These are phyloP conservation scores for Spathaspora sp. DNA, from an alignment of 805 yeast genomes.

Conservation along the genomic window DNA sequence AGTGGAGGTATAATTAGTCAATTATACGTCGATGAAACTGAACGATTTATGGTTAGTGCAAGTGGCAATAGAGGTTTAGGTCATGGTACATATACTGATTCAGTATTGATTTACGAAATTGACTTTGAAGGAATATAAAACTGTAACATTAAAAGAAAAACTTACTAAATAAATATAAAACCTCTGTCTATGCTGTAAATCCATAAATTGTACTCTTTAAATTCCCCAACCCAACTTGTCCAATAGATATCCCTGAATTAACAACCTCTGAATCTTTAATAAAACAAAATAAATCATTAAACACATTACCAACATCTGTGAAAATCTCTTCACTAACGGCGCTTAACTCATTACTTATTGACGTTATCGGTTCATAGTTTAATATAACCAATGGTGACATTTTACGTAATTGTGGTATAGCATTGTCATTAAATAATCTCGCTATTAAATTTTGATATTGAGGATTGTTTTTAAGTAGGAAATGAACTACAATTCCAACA, in stretches of 20 bases:
- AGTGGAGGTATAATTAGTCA: conserved; percentile 87
- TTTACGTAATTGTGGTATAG: conserved; percentile 2
- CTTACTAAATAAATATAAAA: neutral
- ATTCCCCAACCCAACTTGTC: conserved; percentile 34
- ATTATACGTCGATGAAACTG: conserved; percentile 79
- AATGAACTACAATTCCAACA: conserved; percentile 35
- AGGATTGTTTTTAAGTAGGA: conserved; percentile 22
- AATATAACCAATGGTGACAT: conserved; percentile 2
- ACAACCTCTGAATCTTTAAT: conserved; percentile 16
- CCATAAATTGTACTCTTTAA: conserved; percentile 27
- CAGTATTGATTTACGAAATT: conserved; percentile 79
- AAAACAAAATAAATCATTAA: conserved; percentile 10
- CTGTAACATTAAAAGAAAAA: neutral
- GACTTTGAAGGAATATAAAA: conserved; percentile 32
- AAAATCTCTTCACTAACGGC: conserved; percentile 8
- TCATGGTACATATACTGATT: conserved; percentile 73
- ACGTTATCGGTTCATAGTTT: conserved; percentile 7
- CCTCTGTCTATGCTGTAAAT: conserved; percentile 3
- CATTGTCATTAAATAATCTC: neutral
- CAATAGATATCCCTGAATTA: conserved; percentile 15
- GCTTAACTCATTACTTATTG: conserved; percentile 6
- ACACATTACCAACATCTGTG: conserved; percentile 9
- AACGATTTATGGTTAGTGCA: conserved; percentile 82
- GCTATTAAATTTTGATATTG: conserved; percentile 2
- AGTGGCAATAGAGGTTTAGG: conserved; percentile 96